Conservation (phyloP, 108 stramenopile genomes). For the Cylindrotheca fusiformis region DNA sequence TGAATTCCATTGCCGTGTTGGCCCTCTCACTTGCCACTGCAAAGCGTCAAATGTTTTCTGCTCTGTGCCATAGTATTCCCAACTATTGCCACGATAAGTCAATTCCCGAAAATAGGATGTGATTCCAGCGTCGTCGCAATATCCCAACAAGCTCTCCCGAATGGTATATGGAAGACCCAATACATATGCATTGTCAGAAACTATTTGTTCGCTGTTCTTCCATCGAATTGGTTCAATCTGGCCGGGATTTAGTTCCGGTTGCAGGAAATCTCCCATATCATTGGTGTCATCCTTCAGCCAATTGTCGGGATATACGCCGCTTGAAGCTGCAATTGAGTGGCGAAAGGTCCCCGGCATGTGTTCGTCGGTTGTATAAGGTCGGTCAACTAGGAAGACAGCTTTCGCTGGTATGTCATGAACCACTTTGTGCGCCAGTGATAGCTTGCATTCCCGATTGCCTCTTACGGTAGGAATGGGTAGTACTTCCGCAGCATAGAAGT, state of each 20-base stretch:
- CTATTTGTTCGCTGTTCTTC: slow-evolving; percentile 21
- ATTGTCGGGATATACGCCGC: slow-evolving; percentile 32
- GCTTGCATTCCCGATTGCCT: neutral
- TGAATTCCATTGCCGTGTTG: slow-evolving; percentile 49
- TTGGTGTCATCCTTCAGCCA: slow-evolving; percentile 27
- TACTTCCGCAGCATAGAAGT: slow-evolving; percentile 3
- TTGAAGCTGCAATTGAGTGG: slow-evolving; percentile 40
- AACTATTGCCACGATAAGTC: slow-evolving; percentile 13
- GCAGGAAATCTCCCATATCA: slow-evolving; percentile 33
- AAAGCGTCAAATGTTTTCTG: slow-evolving; percentile 8
- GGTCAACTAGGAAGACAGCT: slow-evolving; percentile 18
- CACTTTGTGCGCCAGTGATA: slow-evolving; percentile 7
- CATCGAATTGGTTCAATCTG: slow-evolving; percentile 52
- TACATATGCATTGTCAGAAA: slow-evolving; percentile 36
- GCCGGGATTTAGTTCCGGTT: slow-evolving; percentile 35
- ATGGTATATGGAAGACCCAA: slow-evolving; percentile 32
- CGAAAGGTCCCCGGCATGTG: slow-evolving; percentile 32
- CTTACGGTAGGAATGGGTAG: neutral
- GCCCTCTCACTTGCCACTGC: slow-evolving; percentile 27
- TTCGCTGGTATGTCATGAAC: slow-evolving; percentile 4
- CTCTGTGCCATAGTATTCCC: slow-evolving; percentile 4
- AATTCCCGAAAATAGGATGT: slow-evolving; percentile 30
- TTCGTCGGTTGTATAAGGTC: slow-evolving; percentile 26
- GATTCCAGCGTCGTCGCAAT: slow-evolving; percentile 40
- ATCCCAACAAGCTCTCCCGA: slow-evolving; percentile 27